Evolutionary conservation across 352 stramenopile species (phyloP).

Genomic region (Globisporangium nagaii): DNA sequence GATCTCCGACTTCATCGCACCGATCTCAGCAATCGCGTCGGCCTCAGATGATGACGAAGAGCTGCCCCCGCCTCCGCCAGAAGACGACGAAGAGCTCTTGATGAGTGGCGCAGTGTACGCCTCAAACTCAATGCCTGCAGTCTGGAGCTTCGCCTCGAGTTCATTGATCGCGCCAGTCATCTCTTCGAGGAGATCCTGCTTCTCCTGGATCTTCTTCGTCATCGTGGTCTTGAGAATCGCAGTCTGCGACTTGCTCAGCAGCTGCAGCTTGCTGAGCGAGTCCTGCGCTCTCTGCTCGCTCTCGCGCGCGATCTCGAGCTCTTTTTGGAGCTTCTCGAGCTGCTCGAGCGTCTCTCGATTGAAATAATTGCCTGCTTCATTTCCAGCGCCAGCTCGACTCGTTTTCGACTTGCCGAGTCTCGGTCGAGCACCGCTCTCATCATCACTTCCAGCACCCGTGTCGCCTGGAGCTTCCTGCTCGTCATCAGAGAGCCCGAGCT

Average conservation of each 20-base stretch:
- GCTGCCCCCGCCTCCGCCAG: not conserved
- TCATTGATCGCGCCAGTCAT: slow-evolving; percentile 55
- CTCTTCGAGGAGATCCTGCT: slow-evolving; percentile 58
- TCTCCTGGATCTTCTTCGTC: slow-evolving; percentile 75
- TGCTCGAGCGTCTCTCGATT: slow-evolving; percentile 21
- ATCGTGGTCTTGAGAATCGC: slow-evolving; percentile 81
- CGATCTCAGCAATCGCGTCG: slow-evolving; percentile 52
- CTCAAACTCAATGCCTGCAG: slow-evolving; percentile 34
- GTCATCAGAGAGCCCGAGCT: slow-evolving; percentile 75
- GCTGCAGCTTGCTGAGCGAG: slow-evolving; percentile 73
- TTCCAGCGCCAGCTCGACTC: not conserved
- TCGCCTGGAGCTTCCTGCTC: slow-evolving; percentile 17
- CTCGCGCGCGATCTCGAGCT: slow-evolving; percentile 51
- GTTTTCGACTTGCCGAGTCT: not conserved
- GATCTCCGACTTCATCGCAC: slow-evolving; percentile 70
- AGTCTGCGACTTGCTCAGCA: slow-evolving; percentile 82
- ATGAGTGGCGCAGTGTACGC: slow-evolving; percentile 18
- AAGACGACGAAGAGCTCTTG: slow-evolving; percentile 4
- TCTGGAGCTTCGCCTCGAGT: slow-evolving; percentile 53
- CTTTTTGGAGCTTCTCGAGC: slow-evolving; percentile 52
- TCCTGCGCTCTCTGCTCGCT: slow-evolving; percentile 73
- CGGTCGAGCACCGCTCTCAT: not conserved
- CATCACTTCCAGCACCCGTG: slow-evolving; percentile 8
- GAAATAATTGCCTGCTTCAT: slow-evolving; percentile 1
- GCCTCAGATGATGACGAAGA: slow-evolving; percentile 20